Evolutionary conservation across 345 rosid genomes (phyloP), one percentile per base, ranked within the genome.

Genomic region (Arabidopsis suecica): DNA sequence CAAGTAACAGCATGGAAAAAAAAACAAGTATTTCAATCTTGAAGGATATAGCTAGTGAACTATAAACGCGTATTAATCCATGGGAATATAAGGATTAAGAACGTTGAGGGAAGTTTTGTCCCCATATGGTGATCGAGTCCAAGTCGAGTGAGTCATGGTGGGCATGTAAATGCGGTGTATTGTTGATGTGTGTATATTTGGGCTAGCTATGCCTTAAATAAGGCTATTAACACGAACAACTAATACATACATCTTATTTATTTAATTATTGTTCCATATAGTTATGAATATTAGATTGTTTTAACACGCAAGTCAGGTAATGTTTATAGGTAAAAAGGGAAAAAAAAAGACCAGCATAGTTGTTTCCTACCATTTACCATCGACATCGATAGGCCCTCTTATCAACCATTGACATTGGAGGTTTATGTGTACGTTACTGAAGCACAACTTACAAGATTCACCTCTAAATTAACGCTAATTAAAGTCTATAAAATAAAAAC

Each of bases 81-180:
- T 59, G 47, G 40, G 44, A 12, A 1, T 75, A 18, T 10, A 61
- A 68, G 25, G 68, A 68, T 60, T 61, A 72, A 61, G 22, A 68
- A 10, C 69, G 62, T 30, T 2, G 69, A 32, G 63, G 14, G 69
- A 22, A 32, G 47, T 60, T 59, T 49, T 30, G 61, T 20, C 40
- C 36, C 61, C 42, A 61, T 58, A 47, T 56, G 68, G 20, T 75
- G 79, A 62, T 42, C 47, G 62, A 40, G 76, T 51, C 53, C 53
- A n/a, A 67, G 3, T 65, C 49, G 40, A 55, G 61, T 32, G 18
- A 23, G 5, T 68, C 55, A 68, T 48, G 38, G 42, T 57, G 42
- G 42, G 4, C 4, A 28, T 28, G 32, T 28, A 28, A 28, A 28
- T 28, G 32, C 4, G 32, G 32, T 28, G 32, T 28, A 28, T 28